Base-by-base conservation (phyloP, 2,329 filamentous ascomycete genomes). In the Thelonectria olida region DNA sequence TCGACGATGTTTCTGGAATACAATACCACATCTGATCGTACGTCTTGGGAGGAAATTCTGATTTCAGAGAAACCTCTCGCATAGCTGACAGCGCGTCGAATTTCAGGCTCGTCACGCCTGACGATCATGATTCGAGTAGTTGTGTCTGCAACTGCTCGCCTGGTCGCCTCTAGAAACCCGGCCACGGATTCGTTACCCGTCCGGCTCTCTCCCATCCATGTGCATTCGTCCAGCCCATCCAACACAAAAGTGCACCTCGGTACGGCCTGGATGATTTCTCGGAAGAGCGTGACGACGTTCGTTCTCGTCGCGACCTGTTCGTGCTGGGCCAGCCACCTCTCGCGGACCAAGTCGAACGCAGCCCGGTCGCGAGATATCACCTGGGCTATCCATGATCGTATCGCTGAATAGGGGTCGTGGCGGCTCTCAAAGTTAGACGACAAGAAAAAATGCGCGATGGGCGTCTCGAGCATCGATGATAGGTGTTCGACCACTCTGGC, bases 201-300 rank as follows among this genome's bases (percentile, higher is more conserved):
- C n/a, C n/a, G n/a, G n/a, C n/a, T n/a, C n/a, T n/a, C n/a, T n/a
- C 20, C 23, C 0, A 23, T 34, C n/a, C 61, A 5, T 2, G 54
- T 55, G 4, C 73, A 79, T 54, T 79, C 76, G 13, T 79, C 76
- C 10, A 79, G 61, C 0, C 77, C 76, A 38, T 79, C 76, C 0
- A 75, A 23, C 0, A 77, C 34, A 6, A 77, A 68, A 0, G 49
- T 57, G 2, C 66, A 74, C 0, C 22, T 38, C 0, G 72, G 67
- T 5, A 72, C 28, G 1, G 19, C 23, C 0, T 47, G 49, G 1
- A 69, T 4, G 0, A 72, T 7, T 2, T 63, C 17, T 2, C 27
- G 36, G 17, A 75, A 70, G 5, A 76, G 28, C 0, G 53, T n/a
- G 3, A 67, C 9, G 4, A 76, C 58, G 2, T 55, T 54, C 0